Evolutionary conservation across 139 green algal species (phyloP).

Genomic region (Chlamydomonas sp.): DNA sequence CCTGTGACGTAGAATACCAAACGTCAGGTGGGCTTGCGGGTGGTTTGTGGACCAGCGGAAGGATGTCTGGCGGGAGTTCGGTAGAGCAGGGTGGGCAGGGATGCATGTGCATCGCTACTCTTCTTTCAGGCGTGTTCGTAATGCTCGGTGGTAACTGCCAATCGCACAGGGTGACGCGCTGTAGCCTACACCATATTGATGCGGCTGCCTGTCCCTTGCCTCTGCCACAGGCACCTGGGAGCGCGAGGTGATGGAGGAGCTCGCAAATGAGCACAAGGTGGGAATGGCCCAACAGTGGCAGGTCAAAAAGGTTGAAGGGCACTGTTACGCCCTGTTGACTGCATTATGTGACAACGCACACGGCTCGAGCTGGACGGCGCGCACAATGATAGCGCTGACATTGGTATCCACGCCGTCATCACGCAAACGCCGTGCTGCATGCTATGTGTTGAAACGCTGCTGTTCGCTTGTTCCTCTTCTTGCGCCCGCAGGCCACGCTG

Average conservation of each 20-base stretch:
- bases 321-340: no score
- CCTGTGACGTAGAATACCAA: no score
- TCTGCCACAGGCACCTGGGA: slow-evolving; percentile 10
- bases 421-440: no score
- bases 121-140: no score
- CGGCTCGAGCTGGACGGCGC: neutral
- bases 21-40: neutral
- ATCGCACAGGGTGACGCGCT: no score
- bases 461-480: neutral
- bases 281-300: no score
- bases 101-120: no score
- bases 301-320: no score
- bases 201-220: neutral
- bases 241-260: slow-evolving; percentile 18
- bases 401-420: neutral
- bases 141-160: no score
- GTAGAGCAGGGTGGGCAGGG: neutral
- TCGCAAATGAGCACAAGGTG: neutral
- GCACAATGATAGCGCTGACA: neutral
- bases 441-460: neutral
- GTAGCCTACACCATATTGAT: no score
- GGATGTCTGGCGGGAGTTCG: neutral
- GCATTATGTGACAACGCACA: neutral
- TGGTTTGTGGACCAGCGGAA: neutral
- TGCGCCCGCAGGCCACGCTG: neutral